phyloP scores from a whole-genome alignment of 306 rosid genomes.

The Sechiopsis laciniata region DNA sequence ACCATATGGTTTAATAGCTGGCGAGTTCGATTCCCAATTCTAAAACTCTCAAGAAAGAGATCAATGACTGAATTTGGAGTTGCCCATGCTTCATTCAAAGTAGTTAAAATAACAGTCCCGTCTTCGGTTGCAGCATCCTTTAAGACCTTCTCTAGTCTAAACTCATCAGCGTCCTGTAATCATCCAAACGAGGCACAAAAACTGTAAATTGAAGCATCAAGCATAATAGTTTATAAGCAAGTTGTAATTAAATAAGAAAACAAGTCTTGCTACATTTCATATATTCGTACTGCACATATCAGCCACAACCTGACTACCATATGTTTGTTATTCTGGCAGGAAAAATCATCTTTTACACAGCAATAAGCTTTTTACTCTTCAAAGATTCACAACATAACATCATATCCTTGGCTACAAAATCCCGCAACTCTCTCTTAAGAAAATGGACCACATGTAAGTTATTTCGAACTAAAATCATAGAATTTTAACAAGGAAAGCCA shows the following conservation, averaged over 20 bases:
- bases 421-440: not conserved
- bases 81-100: conserved; percentile 95
- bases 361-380: not conserved
- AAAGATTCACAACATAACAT: not conserved
- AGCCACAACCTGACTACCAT: not conserved
- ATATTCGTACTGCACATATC: too few relatives aligned
- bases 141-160: conserved; percentile 53
- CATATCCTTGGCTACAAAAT: not conserved
- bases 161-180: conserved; percentile 46
- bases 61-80: conserved; percentile 70
- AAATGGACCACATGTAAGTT: not conserved
- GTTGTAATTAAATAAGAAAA: not conserved
- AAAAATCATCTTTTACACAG: not conserved
- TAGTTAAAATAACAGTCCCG: conserved; percentile 76
- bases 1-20: conserved; percentile 76
- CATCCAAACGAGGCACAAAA: conserved; percentile 22
- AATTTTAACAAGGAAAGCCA: not conserved
- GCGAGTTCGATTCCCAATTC: conserved; percentile 59
- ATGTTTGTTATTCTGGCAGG: conserved; percentile 7
- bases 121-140: conserved; percentile 66
- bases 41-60: conserved; percentile 88
- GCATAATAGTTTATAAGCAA: not conserved
- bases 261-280: not conserved
- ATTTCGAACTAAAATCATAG: not conserved
- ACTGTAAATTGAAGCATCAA: not conserved